Evolutionary conservation across 768 basidiomycete genomes (phyloP).

Genomic region (Boletus barrowsii): DNA sequence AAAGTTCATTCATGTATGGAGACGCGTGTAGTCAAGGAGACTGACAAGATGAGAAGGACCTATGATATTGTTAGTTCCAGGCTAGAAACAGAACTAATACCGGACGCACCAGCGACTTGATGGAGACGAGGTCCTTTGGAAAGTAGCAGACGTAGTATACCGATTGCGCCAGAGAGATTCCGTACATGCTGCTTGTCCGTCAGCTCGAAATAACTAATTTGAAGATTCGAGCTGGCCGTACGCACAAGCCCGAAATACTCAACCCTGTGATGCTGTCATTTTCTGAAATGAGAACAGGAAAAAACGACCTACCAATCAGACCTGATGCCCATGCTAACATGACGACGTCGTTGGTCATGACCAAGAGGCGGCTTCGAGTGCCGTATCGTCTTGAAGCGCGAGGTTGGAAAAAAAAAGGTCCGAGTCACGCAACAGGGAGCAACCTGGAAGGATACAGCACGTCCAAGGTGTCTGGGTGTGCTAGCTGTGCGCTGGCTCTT

Average conservation of each 20-base stretch:
- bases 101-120: constrained; percentile 9
- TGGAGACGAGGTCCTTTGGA: background rate
- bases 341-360: constrained; percentile 5
- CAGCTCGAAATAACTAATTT: background rate
- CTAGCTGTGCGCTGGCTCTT: too few species aligned
- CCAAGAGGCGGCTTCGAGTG: background rate
- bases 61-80: background rate
- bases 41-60: constrained; percentile 14
- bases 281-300: background rate
- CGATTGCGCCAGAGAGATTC: constrained; percentile 5
- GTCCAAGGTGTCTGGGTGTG: too few species aligned
- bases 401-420: too few species aligned
- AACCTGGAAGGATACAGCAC: too few species aligned
- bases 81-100: background rate
- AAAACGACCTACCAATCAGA: constrained; percentile 5
- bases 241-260: constrained; percentile 1
- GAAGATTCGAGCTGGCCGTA: background rate
- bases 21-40: background rate
- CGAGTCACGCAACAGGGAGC: too few species aligned
- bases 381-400: too few species aligned
- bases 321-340: constrained; percentile 9
- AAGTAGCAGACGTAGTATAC: constrained; percentile 2
- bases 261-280: constrained; percentile 1
- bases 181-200: constrained; percentile 9
- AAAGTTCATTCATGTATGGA: background rate